A percentile compares a stretch with the other conserved stretches of the same genome.
phyloP scores from a whole-genome alignment of 2,329 filamentous ascomycete species.

The Pseudocercospora ulei region DNA sequence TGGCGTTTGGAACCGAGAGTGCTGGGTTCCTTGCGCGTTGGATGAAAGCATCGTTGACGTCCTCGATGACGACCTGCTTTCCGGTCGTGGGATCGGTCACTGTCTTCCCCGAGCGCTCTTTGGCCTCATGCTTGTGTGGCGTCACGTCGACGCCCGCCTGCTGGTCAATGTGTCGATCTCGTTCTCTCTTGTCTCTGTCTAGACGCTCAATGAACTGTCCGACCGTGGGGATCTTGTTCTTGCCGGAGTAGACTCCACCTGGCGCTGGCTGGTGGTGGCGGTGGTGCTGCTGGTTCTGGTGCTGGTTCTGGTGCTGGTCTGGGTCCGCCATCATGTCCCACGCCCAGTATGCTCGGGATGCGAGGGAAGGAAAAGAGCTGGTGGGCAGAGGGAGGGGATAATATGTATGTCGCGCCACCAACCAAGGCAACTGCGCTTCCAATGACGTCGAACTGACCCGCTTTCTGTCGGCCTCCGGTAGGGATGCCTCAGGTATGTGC shows the following conservation, averaged over 20 bases:
- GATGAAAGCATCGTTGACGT: conserved; percentile 62
- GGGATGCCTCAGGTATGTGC: too few relatives aligned
- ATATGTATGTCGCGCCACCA: conserved; percentile 2
- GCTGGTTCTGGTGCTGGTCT: conserved; percentile 10
- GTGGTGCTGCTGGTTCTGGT: conserved; percentile 12
- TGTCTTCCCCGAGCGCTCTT: conserved; percentile 44
- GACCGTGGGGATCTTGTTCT: conserved; percentile 78
- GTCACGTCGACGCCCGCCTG: conserved; percentile 33
- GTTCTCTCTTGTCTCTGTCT: conserved; percentile 65
- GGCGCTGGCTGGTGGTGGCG: conserved; percentile 17
- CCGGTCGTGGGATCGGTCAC: conserved; percentile 87
- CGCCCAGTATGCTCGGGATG: neutral
- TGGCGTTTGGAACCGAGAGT: conserved; percentile 82
- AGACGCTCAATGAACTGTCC: conserved; percentile 70
- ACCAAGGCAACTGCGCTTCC: too few relatives aligned
- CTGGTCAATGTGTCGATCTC: conserved; percentile 61
- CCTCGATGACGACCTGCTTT: conserved; percentile 73
- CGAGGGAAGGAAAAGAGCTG: neutral
- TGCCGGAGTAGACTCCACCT: conserved; percentile 67
- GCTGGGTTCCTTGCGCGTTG: conserved; percentile 61
- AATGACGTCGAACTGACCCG: too few relatives aligned
- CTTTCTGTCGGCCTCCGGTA: too few relatives aligned
- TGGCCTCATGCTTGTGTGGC: conserved; percentile 43
- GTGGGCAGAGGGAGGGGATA: too few relatives aligned
- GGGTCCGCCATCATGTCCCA: conserved; percentile 5